Percentiles rank a stretch among this genome's conserved stretches.
These are phyloP conservation scores for Heracleum sosnowskyi DNA, from an alignment of 129 eudicot species.

Conservation along the genomic window DNA sequence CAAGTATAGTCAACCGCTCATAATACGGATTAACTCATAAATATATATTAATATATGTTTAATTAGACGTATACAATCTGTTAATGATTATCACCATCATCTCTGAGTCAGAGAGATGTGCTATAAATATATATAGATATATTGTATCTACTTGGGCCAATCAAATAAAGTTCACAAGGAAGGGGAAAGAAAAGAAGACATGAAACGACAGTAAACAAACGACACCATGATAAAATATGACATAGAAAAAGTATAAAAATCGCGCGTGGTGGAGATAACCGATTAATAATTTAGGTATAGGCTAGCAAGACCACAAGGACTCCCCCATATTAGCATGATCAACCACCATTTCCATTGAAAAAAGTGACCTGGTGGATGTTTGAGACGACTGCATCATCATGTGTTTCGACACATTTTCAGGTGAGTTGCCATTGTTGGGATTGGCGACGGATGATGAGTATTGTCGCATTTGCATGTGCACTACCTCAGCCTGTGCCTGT, in stretches of 20 bases:
- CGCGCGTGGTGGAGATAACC: not conserved
- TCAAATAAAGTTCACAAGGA: conserved; percentile 7
- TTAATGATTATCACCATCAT: conserved; percentile 45
- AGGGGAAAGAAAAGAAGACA: conserved; percentile 25
- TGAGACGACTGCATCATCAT: conserved; percentile 26
- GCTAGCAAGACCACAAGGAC: conserved; percentile 68
- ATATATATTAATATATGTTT: conserved; percentile 25
- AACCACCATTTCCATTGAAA: conserved; percentile 72
- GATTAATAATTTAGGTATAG: conserved; percentile 12
- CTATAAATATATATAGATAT: conserved; percentile 22
- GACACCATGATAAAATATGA: conserved; percentile 25
- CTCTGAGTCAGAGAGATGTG: conserved; percentile 49
- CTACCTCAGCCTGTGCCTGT: conserved; percentile 71
- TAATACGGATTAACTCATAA: conserved; percentile 8
- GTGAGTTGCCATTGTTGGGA: conserved; percentile 31
- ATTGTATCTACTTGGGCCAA: conserved; percentile 8
- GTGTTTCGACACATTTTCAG: conserved; percentile 49
- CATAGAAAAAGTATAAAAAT: conserved; percentile 20
- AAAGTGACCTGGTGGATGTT: conserved; percentile 60
- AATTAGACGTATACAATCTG: conserved; percentile 52
- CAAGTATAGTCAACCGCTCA: conserved; percentile 7
- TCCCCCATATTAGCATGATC: conserved; percentile 65
- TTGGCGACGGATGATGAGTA: conserved; percentile 23
- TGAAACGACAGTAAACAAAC: conserved; percentile 16
- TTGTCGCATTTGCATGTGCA: conserved; percentile 73